A percentile compares a stretch with the other conserved stretches of the same genome.
Evolutionary conservation across 768 basidiomycete species (phyloP).

Genomic region (Thelephora aurantiotincta): DNA sequence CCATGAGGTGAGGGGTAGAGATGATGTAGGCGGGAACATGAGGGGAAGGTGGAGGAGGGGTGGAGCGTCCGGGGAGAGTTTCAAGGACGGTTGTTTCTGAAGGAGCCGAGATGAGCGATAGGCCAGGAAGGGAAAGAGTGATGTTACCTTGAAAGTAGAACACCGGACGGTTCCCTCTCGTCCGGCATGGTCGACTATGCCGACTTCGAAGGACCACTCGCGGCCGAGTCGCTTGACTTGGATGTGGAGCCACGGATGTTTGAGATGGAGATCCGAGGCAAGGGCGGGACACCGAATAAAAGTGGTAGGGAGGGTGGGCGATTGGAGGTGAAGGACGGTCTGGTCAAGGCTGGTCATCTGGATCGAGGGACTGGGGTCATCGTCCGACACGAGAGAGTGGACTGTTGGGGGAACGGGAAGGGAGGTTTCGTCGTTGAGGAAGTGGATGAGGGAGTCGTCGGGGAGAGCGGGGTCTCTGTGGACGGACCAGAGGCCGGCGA

Average conservation of each 20-base stretch:
- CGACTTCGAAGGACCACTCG: slow-evolving; percentile 67
- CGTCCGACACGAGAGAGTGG: slow-evolving; percentile 24
- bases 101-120: slow-evolving; percentile 3
- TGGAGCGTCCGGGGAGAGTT: slow-evolving; percentile 17
- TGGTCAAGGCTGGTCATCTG: slow-evolving; percentile 32
- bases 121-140: slow-evolving; percentile 3
- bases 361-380: slow-evolving; percentile 8
- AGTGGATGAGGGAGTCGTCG: slow-evolving; percentile 48
- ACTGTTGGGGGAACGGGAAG: slow-evolving; percentile 32
- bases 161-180: slow-evolving; percentile 47
- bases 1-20: slow-evolving; percentile 55
- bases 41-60: slow-evolving; percentile 64
- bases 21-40: slow-evolving; percentile 40
- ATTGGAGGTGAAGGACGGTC: slow-evolving; percentile 69
- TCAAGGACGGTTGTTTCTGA: slow-evolving; percentile 44
- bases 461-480: slow-evolving; percentile 35
- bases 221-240: slow-evolving; percentile 56
- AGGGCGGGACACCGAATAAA: slow-evolving; percentile 49
- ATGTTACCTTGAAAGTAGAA: slow-evolving; percentile 68
- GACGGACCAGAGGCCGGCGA: slow-evolving; percentile 34
- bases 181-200: slow-evolving; percentile 49
- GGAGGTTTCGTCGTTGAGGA: slow-evolving; percentile 45
- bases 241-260: slow-evolving; percentile 61
- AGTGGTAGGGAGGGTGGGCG: slow-evolving; percentile 53
- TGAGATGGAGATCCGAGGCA: slow-evolving; percentile 34